Evolutionary conservation across 352 stramenopile species (phyloP), one percentile per base, ranked within the genome.

Genomic region (Blastocystis sp.): DNA sequence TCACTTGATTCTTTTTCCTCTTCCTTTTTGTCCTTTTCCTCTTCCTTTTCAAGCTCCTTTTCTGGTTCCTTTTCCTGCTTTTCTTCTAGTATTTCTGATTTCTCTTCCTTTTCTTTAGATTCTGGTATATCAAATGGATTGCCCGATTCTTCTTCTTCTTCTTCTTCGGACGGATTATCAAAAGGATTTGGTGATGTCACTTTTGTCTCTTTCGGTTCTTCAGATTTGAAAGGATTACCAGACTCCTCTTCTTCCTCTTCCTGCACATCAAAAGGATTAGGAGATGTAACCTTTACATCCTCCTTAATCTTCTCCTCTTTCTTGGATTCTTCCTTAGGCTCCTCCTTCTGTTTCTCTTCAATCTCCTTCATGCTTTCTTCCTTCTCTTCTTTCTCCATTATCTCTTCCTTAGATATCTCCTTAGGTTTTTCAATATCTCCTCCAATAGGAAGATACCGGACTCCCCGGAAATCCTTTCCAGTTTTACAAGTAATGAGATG

Each of bases 1-100:
- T 60, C 68, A 27, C 59, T 53, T 11, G 6, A 22, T 27, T 76
- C 64, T 7, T n/a, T 22, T 22, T 37, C 53, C 22, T 27, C 2
- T 24, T 62, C 37, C 70, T 68, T 68, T 57, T 84, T 17, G 24
- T 76, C 64, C 27, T n/a, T 22, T 22, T 37, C 53, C 22, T 27
- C 2, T 24, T 62, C 37, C 70, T 68, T 27, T 64, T 37, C 40
- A 40, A 19, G 19, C 27, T 37, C 17, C 70, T 81, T 44, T 62
- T 81, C 68, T n/a, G n/a, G n/a, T n/a, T n/a, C n/a, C n/a, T 81
- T 37, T 54, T 81, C 70, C 24, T 79, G 40, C 68, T 59, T 5
- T n/a, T 58, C 15, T 35, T 81, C 40, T 19, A 35, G 13, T 37
- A 51, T 13, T 19, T 42, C 19, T n/a, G 27, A 35, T 37, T 66